Conservation (phyloP, 257 asterid genomes). For the Nicotiana obtusifolia region DNA sequence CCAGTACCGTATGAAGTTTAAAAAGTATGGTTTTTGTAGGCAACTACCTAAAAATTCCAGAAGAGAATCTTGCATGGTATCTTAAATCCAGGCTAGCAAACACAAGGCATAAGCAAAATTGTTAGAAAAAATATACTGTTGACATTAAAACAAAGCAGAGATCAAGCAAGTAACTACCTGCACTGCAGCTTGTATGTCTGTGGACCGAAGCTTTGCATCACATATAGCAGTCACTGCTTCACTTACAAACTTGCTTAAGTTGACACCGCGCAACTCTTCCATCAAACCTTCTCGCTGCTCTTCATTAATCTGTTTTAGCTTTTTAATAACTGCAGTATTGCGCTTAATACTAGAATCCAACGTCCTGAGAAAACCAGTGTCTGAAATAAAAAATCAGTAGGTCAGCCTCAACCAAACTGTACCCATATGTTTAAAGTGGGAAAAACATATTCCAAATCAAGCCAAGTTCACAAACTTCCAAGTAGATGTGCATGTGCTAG, state of each 20-base stretch:
- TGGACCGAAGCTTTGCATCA: slow-evolving; percentile 90
- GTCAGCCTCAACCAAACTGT: slow-evolving; percentile 14
- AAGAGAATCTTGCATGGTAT: not conserved
- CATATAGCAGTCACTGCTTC: slow-evolving; percentile 96
- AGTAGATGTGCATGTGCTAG: not conserved
- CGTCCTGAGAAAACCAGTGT: slow-evolving; percentile 83
- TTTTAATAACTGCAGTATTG: slow-evolving; percentile 94
- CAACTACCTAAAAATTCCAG: not conserved
- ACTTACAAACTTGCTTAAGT: slow-evolving; percentile 93
- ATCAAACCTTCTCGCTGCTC: slow-evolving; percentile 88
- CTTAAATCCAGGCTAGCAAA: not conserved
- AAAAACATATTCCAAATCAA: not conserved
- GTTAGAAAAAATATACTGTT: not conserved
- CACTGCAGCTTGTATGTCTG: slow-evolving; percentile 92
- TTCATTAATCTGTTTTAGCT: slow-evolving; percentile 90
- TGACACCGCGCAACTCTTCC: slow-evolving; percentile 94
- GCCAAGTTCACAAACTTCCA: not conserved
- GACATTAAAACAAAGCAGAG: slow-evolving; percentile 1
- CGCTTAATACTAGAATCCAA: slow-evolving; percentile 97
- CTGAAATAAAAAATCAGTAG: slow-evolving; percentile 38
- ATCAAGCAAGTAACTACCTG: slow-evolving; percentile 49
- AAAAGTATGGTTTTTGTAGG: not conserved
- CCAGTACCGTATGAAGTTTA: not conserved
- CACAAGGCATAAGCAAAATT: not conserved
- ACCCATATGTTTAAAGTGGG: not conserved